A percentile compares a stretch with the other conserved stretches of the same genome.
Evolutionary conservation across 179 eudicot species (phyloP).

Genomic region (Gypsophila paniculata): DNA sequence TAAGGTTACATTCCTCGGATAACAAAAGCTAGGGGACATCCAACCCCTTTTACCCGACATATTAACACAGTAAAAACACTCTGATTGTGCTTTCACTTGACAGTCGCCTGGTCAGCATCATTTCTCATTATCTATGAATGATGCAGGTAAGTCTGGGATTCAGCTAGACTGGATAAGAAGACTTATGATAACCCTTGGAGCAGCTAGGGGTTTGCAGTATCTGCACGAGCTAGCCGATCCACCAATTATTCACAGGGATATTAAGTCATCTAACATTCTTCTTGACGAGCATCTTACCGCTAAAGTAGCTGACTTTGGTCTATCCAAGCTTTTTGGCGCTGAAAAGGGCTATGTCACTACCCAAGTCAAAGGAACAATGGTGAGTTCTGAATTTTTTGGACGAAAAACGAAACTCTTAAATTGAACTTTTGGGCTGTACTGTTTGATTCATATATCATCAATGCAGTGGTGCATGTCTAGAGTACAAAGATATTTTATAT

Average conservation of each 20-base stretch:
- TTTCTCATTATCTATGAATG: conserved; percentile 10
- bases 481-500: neutral
- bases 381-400: conserved; percentile 17
- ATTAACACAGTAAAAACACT: neutral
- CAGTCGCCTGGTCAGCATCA: neutral
- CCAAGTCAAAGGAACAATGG: conserved; percentile 56
- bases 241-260: conserved; percentile 47
- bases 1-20: too few relatives aligned
- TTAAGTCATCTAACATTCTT: conserved; percentile 37
- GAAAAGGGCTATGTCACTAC: conserved; percentile 44
- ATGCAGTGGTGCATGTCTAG: neutral
- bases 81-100: neutral
- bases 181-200: conserved; percentile 41
- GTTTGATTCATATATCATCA: neutral
- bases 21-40: too few relatives aligned
- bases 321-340: conserved; percentile 42
- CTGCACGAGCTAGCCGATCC: conserved; percentile 54
- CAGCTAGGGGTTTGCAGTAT: conserved; percentile 49
- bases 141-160: conserved; percentile 40
- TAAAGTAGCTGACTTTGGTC: conserved; percentile 52
- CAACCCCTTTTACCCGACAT: too few relatives aligned
- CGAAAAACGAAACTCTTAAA: neutral
- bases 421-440: neutral
- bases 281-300: conserved; percentile 41
- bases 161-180: conserved; percentile 47